Base-by-base conservation (phyloP, 176 grass and related monocot genomes). In the Oryza longistaminata region DNA sequence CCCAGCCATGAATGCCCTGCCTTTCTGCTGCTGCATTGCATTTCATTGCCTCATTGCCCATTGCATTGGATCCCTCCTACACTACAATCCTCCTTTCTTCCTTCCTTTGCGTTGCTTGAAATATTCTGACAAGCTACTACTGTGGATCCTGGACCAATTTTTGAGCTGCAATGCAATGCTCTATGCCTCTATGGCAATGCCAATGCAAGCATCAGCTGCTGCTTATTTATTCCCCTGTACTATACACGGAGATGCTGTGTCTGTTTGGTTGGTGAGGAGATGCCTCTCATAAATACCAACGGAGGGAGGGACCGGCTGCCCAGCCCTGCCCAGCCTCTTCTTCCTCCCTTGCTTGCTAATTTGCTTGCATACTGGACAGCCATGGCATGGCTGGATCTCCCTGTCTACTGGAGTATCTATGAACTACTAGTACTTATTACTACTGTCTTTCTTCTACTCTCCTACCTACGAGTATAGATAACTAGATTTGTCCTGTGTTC, bases 211-310 rank as follows among this genome's bases (percentile, higher is more conserved):
- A 75, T 87, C 62, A 70, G 80, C 80, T 72, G 73, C 80, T 77
- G 74, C 73, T 11, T 83, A 87, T 90, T 90, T 87, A 87, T 84
- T 80, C 81, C 81, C 72, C 22, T 75, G 85, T 87, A 83, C 80
- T 78, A 64, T 79, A 66, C 50, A 43, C 69, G 50, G 81, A 81
- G 81, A 84, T 80, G 89, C 70, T 83, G 81, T 22, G 55, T 82
- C 73, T 80, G 81, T 65, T 81, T 76, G 31, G 43, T 91, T 0
- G 89, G 45, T 87, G 89, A 76, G 42, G 26, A 43, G 64, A 87
- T 90, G 89, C 85, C 75, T 24, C 21, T 87, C 80, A 79, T 90
- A 74, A 87, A 87, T 90, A 78, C 19, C 31, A 33, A 39, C 9
- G 5, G 50, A 21, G 42, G 84, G 83, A 53, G 39, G 39, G 39